A percentile compares a stretch with the other conserved stretches of the same genome.
Conservation (phyloP, 23 red algal genomes). For the Chondrus crispus region DNA sequence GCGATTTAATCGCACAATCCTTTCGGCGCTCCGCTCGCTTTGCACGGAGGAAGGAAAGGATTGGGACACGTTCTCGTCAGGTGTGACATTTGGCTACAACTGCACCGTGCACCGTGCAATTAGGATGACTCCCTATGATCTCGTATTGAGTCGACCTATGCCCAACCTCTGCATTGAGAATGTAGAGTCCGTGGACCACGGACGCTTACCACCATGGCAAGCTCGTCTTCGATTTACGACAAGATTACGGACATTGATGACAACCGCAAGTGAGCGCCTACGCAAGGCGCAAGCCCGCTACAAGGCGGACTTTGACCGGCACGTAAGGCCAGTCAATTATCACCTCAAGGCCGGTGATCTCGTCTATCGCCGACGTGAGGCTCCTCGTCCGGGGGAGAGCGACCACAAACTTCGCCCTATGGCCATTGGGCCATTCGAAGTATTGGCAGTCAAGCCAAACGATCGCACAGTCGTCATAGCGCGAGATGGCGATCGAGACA, state of each 20-base stretch:
- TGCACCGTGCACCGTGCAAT: not conserved
- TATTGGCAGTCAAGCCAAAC: too few relatives aligned
- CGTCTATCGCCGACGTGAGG: not conserved
- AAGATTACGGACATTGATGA: not conserved
- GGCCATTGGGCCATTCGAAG: too few relatives aligned
- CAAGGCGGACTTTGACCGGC: conserved; percentile 1
- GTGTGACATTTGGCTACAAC: not conserved
- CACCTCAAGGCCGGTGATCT: not conserved
- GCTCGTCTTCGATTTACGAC: not conserved
- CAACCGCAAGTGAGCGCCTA: not conserved
- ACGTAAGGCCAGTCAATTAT: not conserved
- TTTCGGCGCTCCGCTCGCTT: not conserved
- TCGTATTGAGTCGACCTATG: not conserved
- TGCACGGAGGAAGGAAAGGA: not conserved
- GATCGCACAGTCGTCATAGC: too few relatives aligned
- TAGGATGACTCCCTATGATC: not conserved
- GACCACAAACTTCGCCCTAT: too few relatives aligned
- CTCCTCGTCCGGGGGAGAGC: too few relatives aligned
- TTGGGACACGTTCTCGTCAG: not conserved
- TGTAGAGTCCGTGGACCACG: not conserved
- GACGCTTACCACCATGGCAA: not conserved
- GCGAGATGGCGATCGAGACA: too few relatives aligned
- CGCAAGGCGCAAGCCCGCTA: not conserved
- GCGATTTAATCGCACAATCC: conserved; percentile 4
- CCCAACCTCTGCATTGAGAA: not conserved